Base-by-base conservation (phyloP, 768 basidiomycete species). In the Gloeopeniophorella convolvens region DNA sequence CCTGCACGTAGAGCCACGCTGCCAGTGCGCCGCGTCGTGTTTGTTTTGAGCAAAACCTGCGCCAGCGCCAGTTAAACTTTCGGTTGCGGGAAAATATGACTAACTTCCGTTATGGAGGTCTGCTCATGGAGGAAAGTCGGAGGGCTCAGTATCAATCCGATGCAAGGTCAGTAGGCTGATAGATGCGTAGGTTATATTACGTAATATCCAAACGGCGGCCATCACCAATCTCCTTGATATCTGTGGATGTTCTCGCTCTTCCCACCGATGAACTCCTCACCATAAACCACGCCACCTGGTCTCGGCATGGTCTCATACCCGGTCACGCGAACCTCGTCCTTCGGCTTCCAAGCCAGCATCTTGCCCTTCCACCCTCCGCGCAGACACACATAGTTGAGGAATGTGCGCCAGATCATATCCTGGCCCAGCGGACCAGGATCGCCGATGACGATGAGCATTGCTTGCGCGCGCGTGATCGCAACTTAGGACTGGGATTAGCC, bases 391-490 rank as follows among this genome's bases (percentile, higher is more conserved):
- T 75, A 79, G 61, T 80, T 80, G 50, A 85, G 59, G 70, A 85
- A 82, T 0, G 61, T 60, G 8, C 78, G 68, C 83, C 82, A 84
- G 1, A 81, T 63, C 0, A 73, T 75, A 58, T 83, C 81, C 26
- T 80, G 69, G 3, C 72, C 74, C 5, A 84, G 71, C 4, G 82
- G 73, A 4, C 65, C 62, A 0, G 82, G 78, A 58, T 85, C 77
- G 4, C 82, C 83, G 40, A 85, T 63, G 41, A 84, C 66, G 53
- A 84, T 75, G 13, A 85, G 71, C 4, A 85, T 66, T 0, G 81
- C 77, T 61, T 83, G 74, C 0, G 81, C 80, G 11, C 82, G 78
- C 0, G 83, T 86, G 11, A 86, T 63, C 4, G 82, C 80, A 31
- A 86, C 83, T 83, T 42, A 7, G 40, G 23, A 5, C 32, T 15